A percentile compares a stretch with the other conserved stretches of the same genome.
phyloP scores from a whole-genome alignment of 2,329 filamentous ascomycete genomes.

The Penicillium janthinellum region DNA sequence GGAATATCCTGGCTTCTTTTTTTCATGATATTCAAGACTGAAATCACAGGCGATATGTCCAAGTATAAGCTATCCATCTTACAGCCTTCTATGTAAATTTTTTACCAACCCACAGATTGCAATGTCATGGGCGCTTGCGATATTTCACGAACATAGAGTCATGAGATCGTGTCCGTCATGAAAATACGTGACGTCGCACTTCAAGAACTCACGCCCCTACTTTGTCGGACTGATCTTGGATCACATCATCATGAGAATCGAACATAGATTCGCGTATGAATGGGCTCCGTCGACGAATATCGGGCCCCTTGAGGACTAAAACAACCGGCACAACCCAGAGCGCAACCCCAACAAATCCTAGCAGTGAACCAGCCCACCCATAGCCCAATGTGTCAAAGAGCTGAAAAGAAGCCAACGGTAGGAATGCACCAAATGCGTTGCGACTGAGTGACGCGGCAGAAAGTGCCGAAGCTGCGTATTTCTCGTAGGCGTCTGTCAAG shows the following conservation, averaged over 20 bases:
- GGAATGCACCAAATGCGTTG: conserved; percentile 49
- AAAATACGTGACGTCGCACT: not conserved
- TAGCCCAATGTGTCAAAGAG: conserved; percentile 46
- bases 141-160: no score
- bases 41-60: no score
- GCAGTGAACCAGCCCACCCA: conserved; percentile 47
- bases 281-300: conserved; percentile 37
- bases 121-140: no score
- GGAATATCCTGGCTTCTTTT: no score
- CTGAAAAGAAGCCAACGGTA: conserved; percentile 47
- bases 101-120: no score
- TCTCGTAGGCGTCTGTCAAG: conserved; percentile 51
- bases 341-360: conserved; percentile 47
- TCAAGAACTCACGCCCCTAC: not conserved
- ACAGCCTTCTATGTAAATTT: no score
- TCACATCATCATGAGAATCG: conserved; percentile 10
- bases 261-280: conserved; percentile 36
- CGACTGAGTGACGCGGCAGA: conserved; percentile 50
- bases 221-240: conserved; percentile 4
- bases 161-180: not conserved
- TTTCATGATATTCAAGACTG: no score
- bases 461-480: conserved; percentile 51
- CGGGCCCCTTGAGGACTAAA: conserved; percentile 44
- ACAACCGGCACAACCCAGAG: conserved; percentile 46
- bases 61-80: no score